A percentile compares a stretch with the other conserved stretches of the same genome.
These are phyloP conservation scores for Blastomyces gilchristii DNA, from an alignment of 2,329 filamentous ascomycete species.

Conservation along the genomic window DNA sequence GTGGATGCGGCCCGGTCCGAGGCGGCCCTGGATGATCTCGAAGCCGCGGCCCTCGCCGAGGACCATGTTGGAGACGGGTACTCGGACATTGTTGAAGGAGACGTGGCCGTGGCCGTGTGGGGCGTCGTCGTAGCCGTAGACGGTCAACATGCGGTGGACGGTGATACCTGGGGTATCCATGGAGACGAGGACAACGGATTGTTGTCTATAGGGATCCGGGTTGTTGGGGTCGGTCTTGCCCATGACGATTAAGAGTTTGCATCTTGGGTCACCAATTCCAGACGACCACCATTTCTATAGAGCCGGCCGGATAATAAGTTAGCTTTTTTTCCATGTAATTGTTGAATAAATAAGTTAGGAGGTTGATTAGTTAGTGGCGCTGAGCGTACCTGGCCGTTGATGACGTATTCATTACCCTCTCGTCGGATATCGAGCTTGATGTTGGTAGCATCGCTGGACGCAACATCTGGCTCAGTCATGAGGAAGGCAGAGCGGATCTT, in stretches of 20 bases:
- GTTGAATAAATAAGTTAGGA: background rate
- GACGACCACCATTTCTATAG: conserved; percentile 96
- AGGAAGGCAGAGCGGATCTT: conserved; percentile 82
- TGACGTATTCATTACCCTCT: conserved; percentile 78
- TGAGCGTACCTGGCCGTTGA: conserved; percentile 68
- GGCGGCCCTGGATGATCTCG: conserved; percentile 94
- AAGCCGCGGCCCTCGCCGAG: conserved; percentile 91
- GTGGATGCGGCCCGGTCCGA: conserved; percentile 92
- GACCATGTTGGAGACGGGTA: conserved; percentile 73
- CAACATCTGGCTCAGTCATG: conserved; percentile 87
- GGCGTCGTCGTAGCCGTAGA: conserved; percentile 97
- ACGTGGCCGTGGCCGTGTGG: conserved; percentile 95
- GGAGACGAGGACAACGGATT: conserved; percentile 86
- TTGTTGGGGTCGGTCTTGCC: conserved; percentile 76
- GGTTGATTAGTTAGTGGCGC: background rate
- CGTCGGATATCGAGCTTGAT: conserved; percentile 72
- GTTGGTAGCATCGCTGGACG: conserved; percentile 85
- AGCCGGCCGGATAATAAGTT: conserved; percentile 5
- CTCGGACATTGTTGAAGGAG: conserved; percentile 77
- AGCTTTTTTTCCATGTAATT: conserved; percentile 13
- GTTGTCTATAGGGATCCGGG: conserved; percentile 71
- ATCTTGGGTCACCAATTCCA: conserved; percentile 84
- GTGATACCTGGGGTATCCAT: conserved; percentile 71
- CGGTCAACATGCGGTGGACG: conserved; percentile 85
- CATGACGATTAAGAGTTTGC: conserved; percentile 92